A percentile compares a stretch with the other conserved stretches of the same genome.
These are phyloP conservation scores for Annona cherimola DNA, from an alignment of 164 flowering plant genomes.

Conservation along the genomic window DNA sequence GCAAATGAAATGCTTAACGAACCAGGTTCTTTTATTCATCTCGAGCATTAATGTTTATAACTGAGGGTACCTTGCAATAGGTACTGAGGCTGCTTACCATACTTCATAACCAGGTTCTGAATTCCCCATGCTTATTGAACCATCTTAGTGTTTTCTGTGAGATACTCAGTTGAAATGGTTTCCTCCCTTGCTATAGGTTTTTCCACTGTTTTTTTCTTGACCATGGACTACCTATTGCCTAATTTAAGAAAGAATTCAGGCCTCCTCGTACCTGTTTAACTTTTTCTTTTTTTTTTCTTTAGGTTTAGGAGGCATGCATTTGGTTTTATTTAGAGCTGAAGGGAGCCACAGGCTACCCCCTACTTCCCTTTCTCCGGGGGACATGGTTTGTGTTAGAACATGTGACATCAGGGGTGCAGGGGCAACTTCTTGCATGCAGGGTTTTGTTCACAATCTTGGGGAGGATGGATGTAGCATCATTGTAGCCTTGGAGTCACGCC, in stretches of 20 bases:
- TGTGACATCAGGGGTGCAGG: slow-evolving; percentile 87
- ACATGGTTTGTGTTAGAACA: slow-evolving; percentile 87
- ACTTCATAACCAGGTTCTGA: too few species aligned
- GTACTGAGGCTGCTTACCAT: too few species aligned
- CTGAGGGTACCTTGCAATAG: too few species aligned
- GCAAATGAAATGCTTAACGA: too few species aligned
- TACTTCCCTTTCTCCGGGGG: slow-evolving; percentile 87
- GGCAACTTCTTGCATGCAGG: slow-evolving; percentile 82
- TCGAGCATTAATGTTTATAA: too few species aligned
- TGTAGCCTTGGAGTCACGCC: slow-evolving; percentile 79
- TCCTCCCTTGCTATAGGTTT: background rate
- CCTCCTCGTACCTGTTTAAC: background rate
- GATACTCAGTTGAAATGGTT: background rate
- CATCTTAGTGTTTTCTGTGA: too few species aligned
- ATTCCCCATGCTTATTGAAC: too few species aligned
- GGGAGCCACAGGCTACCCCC: slow-evolving; percentile 86
- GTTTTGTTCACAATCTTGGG: slow-evolving; percentile 78
- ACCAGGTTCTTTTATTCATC: too few species aligned
- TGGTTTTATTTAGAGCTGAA: slow-evolving; percentile 75
- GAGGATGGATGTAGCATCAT: slow-evolving; percentile 86
- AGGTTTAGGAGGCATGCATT: slow-evolving; percentile 96
- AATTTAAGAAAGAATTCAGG: background rate
- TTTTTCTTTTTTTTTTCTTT: slow-evolving; percentile 5
- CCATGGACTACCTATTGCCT: background rate
- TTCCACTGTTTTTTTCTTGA: background rate